These are phyloP conservation scores for Cucumis sativus DNA, from an alignment of 306 rosid species.

Conservation along the genomic window Cucumber_9930_V3 NC_026660.2:28295501-28296000, in stretches of 20 bases:
- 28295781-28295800: background rate
- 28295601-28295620: background rate
- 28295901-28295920: background rate
- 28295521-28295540: background rate
- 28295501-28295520: background rate
- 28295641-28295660: slow-evolving; percentile 38
- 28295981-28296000: background rate
- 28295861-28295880: slow-evolving; percentile 55
- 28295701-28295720: slow-evolving; percentile 50
- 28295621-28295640: background rate
- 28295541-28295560: background rate
- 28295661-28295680: slow-evolving; percentile 57
- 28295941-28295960: background rate
- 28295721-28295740: slow-evolving; percentile 39
- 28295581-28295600: background rate
- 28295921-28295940: background rate
- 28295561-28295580: background rate
- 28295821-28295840: slow-evolving; percentile 79
- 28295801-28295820: slow-evolving; percentile 64
- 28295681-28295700: slow-evolving; percentile 55
- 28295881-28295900: slow-evolving; percentile 3
- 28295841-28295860: slow-evolving; percentile 95
- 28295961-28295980: background rate
- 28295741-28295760: background rate
- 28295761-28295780: background rate